Base-by-base conservation (phyloP, 352 stramenopile genomes). In the Phytophthora rubi region DNA sequence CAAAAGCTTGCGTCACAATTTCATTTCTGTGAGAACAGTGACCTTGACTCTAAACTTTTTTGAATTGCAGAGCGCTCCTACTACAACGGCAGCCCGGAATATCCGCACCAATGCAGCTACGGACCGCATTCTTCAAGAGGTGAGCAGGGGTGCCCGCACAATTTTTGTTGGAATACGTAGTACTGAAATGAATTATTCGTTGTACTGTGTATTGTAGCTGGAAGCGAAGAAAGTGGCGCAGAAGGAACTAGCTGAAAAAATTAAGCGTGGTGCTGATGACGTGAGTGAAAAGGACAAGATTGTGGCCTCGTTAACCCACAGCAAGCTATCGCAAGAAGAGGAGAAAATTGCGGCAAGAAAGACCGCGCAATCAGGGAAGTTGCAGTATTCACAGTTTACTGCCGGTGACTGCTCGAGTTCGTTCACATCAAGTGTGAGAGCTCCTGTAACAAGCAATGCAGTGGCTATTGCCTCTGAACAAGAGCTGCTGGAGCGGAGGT, bases 401-500 rank as follows among this genome's bases (percentile, higher is more conserved):
- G 93, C 86, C 9, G 94, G 93, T 5, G 84, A 94, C 37, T 91
- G 83, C 44, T 95, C 97, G 10, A 93, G 88, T 45, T 99, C 96
- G 10, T 98, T 99, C 48, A 99, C 98, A 18, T 99, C 94, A 52
- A 98, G 94, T 47, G 82, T 88, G 4, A 83, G 97, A 76, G 81
- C 82, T 15, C 87, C 89, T 37, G 82, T 95, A 23, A 95, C 87
- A 0, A 74, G 82, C 21, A 93, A 92, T 51, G 69, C 64, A 7
- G 59, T 70, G 10, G 80, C 83, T 2, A 45, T 83, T 10, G 83
- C 86, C 9, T 89, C 86, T 4, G 65, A 93, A 32, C 66, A 76
- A 7, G 89, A 95, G 51, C 42, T 87, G 26, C 73, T 89, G 37
- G 83, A 96, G 39, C 62, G 83, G 28, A 88, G 93, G 56, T 99